A percentile compares a stretch with the other conserved stretches of the same genome.
Conservation (phyloP, 495 filamentous ascomycete genomes). For the Neurospora hispaniola region DNA sequence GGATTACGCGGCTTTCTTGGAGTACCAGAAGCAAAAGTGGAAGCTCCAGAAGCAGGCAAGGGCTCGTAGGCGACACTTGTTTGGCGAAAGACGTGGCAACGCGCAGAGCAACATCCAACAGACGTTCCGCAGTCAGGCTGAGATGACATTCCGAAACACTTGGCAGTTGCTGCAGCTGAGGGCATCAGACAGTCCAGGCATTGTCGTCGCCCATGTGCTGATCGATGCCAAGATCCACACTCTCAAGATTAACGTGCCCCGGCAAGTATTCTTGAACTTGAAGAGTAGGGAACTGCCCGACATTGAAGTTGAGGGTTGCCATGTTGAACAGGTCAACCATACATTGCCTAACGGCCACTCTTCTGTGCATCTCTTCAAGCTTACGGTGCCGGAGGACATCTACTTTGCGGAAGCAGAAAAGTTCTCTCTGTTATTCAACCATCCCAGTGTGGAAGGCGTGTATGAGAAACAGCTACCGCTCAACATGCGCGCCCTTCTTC, state of each 20-base stretch:
- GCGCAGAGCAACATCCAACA: slow-evolving; percentile 67
- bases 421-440: slow-evolving; percentile 71
- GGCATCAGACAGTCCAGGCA: slow-evolving; percentile 67
- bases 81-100: slow-evolving; percentile 68
- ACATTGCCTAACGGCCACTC: slow-evolving; percentile 92
- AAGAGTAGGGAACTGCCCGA: slow-evolving; percentile 79
- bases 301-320: slow-evolving; percentile 76
- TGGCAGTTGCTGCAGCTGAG: slow-evolving; percentile 91
- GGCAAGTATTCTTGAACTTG: slow-evolving; percentile 84
- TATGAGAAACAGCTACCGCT: slow-evolving; percentile 91
- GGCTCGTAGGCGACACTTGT: slow-evolving; percentile 77
- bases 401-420: slow-evolving; percentile 77
- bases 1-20: slow-evolving; percentile 80
- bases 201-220: slow-evolving; percentile 80
- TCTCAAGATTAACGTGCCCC: slow-evolving; percentile 79
- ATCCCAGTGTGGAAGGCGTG: slow-evolving; percentile 89
- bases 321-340: slow-evolving; percentile 82
- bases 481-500: slow-evolving; percentile 70
- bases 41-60: slow-evolving; percentile 93
- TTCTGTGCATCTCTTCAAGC: slow-evolving; percentile 86
- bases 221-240: slow-evolving; percentile 86
- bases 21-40: slow-evolving; percentile 99
- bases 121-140: slow-evolving; percentile 84
- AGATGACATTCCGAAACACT: slow-evolving; percentile 75
- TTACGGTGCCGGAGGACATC: slow-evolving; percentile 77